phyloP scores from a whole-genome alignment of 805 yeast species.

The Candida chauliodis region DNA sequence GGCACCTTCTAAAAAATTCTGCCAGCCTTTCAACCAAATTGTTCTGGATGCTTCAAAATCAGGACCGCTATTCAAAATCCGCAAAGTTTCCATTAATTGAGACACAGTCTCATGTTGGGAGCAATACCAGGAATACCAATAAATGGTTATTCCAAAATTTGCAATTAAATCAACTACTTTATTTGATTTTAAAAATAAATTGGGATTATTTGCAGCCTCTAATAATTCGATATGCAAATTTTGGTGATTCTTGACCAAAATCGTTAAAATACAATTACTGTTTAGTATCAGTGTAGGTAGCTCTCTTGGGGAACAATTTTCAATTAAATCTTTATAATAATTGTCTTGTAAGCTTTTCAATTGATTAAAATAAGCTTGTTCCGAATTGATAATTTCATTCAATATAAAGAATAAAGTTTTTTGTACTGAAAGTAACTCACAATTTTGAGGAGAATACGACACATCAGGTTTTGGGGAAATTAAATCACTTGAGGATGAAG shows the following conservation, averaged over 20 bases:
- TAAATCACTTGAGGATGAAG: slow-evolving; percentile 6
- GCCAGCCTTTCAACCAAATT: slow-evolving; percentile 28
- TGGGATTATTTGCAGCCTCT: neutral
- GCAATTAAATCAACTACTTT: slow-evolving; percentile 7
- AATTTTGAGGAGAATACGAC: slow-evolving; percentile 17
- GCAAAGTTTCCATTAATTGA: slow-evolving; percentile 14
- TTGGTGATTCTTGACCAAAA: slow-evolving; percentile 24
- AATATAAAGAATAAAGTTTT: slow-evolving; percentile 19
- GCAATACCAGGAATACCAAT: slow-evolving; percentile 22
- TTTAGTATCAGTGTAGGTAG: slow-evolving; percentile 22
- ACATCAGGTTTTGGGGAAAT: slow-evolving; percentile 19
- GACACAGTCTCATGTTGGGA: slow-evolving; percentile 29
- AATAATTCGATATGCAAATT: slow-evolving; percentile 18
- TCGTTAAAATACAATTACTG: slow-evolving; percentile 7
- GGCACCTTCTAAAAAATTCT: slow-evolving; percentile 37
- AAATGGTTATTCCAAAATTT: slow-evolving; percentile 13
- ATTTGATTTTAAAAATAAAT: neutral
- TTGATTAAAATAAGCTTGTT: slow-evolving; percentile 44
- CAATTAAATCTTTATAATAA: slow-evolving; percentile 39
- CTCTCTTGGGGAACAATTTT: slow-evolving; percentile 15
- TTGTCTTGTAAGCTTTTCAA: slow-evolving; percentile 40
- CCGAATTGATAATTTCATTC: slow-evolving; percentile 50
- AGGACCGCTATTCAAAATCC: neutral
- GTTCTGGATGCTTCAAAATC: too few species aligned
- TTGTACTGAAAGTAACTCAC: neutral